Conservation (phyloP, 208 protist species). For the Kentomonas sorsogonicus region DNA sequence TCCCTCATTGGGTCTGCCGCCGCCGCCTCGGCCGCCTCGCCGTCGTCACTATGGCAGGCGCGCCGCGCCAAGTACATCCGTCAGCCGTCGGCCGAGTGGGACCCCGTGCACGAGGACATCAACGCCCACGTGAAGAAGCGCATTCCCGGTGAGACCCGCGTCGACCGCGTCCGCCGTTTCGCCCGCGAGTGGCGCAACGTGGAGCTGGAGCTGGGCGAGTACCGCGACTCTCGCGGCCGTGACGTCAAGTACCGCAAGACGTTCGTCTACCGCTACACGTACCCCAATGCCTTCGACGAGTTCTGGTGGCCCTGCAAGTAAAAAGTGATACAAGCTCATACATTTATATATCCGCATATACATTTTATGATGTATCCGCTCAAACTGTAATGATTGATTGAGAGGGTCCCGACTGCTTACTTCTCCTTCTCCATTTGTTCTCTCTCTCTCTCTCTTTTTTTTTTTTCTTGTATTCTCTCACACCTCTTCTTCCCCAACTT, state of each 20-base stretch:
- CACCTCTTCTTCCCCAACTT: background rate
- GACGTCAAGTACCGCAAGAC: conserved; percentile 89
- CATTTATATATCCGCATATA: conserved; percentile 5
- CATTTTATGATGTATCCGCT: background rate
- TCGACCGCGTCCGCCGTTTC: conserved; percentile 83
- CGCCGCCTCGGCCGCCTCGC: conserved; percentile 5
- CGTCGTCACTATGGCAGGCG: background rate
- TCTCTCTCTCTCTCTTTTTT: no score
- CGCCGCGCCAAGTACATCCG: conserved; percentile 73
- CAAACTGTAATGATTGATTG: background rate
- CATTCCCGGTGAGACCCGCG: conserved; percentile 85
- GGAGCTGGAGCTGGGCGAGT: conserved; percentile 81
- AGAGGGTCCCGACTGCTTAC: no score
- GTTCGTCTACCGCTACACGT: conserved; percentile 89
- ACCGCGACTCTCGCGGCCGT: conserved; percentile 82
- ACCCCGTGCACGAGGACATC: conserved; percentile 86
- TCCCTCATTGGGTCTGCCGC: conserved; percentile 9
- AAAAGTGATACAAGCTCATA: conserved; percentile 1
- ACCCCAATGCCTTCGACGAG: conserved; percentile 88
- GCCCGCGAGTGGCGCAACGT: conserved; percentile 89
- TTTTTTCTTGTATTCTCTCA: conserved; percentile 2
- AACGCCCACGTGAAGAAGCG: conserved; percentile 89
- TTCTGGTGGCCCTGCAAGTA: conserved; percentile 90
- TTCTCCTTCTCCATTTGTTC: no score
- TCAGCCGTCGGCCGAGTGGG: conserved; percentile 79